phyloP scores from a whole-genome alignment of 441 rosid genomes.

The Pelargonium myrrhifolium region DNA sequence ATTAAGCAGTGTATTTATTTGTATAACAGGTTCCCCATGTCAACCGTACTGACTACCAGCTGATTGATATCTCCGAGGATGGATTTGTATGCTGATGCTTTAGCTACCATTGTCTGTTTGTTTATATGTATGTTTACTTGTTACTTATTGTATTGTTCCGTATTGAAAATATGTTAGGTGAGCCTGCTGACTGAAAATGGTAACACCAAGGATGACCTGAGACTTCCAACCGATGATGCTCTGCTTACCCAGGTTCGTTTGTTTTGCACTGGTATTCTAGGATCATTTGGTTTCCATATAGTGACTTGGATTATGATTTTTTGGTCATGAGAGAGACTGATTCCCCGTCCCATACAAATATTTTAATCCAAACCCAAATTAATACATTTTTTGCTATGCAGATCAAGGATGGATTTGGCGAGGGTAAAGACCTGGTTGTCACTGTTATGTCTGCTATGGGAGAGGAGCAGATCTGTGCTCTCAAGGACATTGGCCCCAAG shows the following conservation, averaged over 20 bases:
- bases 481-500: conserved; percentile 88
- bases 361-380: too few relatives aligned
- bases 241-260: conserved; percentile 58
- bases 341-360: too few relatives aligned
- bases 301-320: too few relatives aligned
- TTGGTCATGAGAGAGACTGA: too few relatives aligned
- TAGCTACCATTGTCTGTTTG: not conserved
- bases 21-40: conserved; percentile 77
- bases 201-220: conserved; percentile 88
- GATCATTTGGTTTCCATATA: too few relatives aligned
- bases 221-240: conserved; percentile 82
- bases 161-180: conserved; percentile 25
- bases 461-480: conserved; percentile 89
- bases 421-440: conserved; percentile 80
- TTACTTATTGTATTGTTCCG: not conserved
- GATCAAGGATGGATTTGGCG: conserved; percentile 75
- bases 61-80: conserved; percentile 92
- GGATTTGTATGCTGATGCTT: conserved; percentile 64
- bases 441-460: conserved; percentile 92
- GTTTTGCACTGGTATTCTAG: not conserved
- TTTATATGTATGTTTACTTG: not conserved
- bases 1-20: not conserved
- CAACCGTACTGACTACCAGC: conserved; percentile 73
- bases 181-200: conserved; percentile 84
- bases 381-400: conserved; percentile 26